Evolutionary conservation across 805 yeast species (phyloP).

Genomic region (Cyberlindnera mycetangii): DNA sequence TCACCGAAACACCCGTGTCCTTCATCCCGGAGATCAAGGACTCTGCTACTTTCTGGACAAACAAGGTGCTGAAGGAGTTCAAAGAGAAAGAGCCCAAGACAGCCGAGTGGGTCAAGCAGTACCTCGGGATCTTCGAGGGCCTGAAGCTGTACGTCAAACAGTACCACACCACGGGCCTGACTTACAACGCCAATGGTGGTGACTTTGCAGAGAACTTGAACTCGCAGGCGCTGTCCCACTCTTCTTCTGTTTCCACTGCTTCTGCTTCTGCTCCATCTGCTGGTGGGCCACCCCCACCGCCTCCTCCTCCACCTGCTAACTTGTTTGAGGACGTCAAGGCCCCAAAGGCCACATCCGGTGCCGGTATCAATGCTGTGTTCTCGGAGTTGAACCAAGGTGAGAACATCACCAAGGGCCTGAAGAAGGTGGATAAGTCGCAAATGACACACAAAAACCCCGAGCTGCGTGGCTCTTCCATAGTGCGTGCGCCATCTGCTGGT

Average conservation of each 20-base stretch:
- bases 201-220: constrained; percentile 50
- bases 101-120: constrained; percentile 77
- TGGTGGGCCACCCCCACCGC: constrained; percentile 70
- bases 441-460: constrained; percentile 93
- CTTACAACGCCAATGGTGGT: constrained; percentile 68
- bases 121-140: constrained; percentile 60
- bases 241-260: constrained; percentile 57
- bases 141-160: constrained; percentile 73
- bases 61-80: constrained; percentile 81
- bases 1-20: constrained; percentile 70
- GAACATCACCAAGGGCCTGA: constrained; percentile 76
- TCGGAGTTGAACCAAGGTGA: constrained; percentile 88
- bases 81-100: constrained; percentile 68
- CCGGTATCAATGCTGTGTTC: constrained; percentile 81
- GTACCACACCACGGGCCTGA: constrained; percentile 78
- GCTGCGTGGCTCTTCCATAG: constrained; percentile 57
- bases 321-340: constrained; percentile 44
- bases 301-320: constrained; percentile 88
- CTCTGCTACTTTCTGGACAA: constrained; percentile 91
- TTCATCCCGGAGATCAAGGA: constrained; percentile 82
- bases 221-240: constrained; percentile 26
- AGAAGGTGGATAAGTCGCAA: constrained; percentile 88
- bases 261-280: constrained; percentile 94
- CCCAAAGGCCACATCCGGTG: constrained; percentile 24
- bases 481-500: constrained; percentile 32